Evolutionary conservation across 2,329 filamentous ascomycete species (phyloP), one percentile per base, ranked within the genome.

Genomic region (Fusarium transvaalense): DNA sequence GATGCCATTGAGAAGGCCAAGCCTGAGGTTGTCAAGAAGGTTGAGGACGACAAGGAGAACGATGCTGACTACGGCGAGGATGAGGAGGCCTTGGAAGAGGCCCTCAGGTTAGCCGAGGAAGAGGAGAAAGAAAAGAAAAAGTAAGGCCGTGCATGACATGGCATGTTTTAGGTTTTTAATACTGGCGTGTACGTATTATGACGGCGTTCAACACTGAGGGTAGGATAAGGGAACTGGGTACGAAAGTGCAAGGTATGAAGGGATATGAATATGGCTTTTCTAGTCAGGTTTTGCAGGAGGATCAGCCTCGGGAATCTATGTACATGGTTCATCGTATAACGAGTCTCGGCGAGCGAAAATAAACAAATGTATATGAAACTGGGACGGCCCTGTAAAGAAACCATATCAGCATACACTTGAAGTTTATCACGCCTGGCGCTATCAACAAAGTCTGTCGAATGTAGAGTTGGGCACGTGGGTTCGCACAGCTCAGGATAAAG

Each of bases 41-140:
- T 51, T 34, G 53, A 65, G 15, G 57, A 61, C 9, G 60, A 63
- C 15, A 69, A 72, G 39, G 76, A 76, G 38, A 76, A 73, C 31
- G 77, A 79, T 9, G 72, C 74, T n/a, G 75, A 78, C 5, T 71
- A 53, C 8, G 65, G 32, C 13, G 78, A 80, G 42, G 79, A 80
- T 27, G 78, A 81, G 53, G 78, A 77, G 37, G 78, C 78, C 14
- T 61, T 81, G 4, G 77, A 78, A 38, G 79, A 80, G 62, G 78
- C 77, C 13, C 62, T 81, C 39, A 75, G 66, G 45, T 47, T 76
- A 29, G 75, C 78, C 6, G 77, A 79, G 45, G 71, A 77, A 47
- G 68, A 75, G 47, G 57, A 62, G 41, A 62, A 62, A 10, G 61
- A 61, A 47, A 66, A 73, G 34, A 68, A 68, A 35, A 71, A 70